phyloP scores from a whole-genome alignment of 2,329 filamentous ascomycete genomes.

The Aspergillus jensenii region DNA sequence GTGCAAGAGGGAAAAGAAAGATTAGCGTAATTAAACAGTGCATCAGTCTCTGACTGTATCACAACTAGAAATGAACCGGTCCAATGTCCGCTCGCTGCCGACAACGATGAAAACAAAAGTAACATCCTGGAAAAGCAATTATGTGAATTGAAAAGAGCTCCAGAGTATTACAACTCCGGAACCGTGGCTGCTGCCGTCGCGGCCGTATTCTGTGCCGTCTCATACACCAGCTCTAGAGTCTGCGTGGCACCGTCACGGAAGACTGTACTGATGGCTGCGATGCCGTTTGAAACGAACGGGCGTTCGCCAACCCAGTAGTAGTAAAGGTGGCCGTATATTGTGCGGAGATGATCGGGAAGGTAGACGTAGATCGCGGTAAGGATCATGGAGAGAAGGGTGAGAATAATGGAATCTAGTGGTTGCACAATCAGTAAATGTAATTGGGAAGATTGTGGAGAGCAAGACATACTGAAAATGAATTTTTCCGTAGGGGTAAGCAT shows the following conservation, averaged over 20 bases:
- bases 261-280: conserved; percentile 34
- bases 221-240: conserved; percentile 48
- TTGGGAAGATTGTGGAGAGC: background rate
- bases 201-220: conserved; percentile 47
- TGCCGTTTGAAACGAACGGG: conserved; percentile 34
- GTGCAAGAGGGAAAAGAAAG: background rate
- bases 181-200: conserved; percentile 35
- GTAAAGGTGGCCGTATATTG: conserved; percentile 80
- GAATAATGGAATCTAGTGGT: conserved; percentile 76
- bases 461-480: conserved; percentile 84
- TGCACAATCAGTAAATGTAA: background rate
- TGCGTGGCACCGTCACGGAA: conserved; percentile 31
- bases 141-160: background rate
- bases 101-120: background rate
- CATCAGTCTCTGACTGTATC: background rate
- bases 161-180: conserved; percentile 30
- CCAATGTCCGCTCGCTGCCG: background rate
- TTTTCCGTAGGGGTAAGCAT: conserved; percentile 97
- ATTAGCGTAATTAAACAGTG: background rate
- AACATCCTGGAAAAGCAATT: background rate
- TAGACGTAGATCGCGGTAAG: conserved; percentile 86
- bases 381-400: conserved; percentile 84
- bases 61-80: background rate
- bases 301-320: conserved; percentile 90
- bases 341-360: conserved; percentile 84